Base-by-base conservation (phyloP, 257 asterid genomes). In the Euphrasia confusa region DNA sequence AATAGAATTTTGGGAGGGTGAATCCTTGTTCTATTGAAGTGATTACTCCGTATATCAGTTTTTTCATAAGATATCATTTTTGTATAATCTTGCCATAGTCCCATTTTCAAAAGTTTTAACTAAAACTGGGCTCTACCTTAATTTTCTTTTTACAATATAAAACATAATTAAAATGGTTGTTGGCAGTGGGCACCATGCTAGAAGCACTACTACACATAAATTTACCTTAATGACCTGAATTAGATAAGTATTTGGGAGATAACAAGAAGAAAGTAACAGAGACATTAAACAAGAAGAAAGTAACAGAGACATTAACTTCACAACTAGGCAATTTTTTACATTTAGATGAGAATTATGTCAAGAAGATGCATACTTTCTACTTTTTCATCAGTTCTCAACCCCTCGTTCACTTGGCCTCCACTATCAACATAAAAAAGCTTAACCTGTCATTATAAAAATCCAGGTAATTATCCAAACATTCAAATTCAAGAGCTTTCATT, bases 391-490 rank as follows among this genome's bases (percentile, higher is more conserved):
- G 99, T 93, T 50, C 97, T 89, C 65, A 93, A 65, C 74, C 99
- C 83, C 78, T 89, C 99, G 47, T 87, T 93, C 60, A 78, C 63
- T 78, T 92, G 89, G 83, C 59, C 83, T 72, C 99, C 99, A 74
- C 89, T 83, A 76, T 83, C 95, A 60, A 92, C 77, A 72, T 92
- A 97, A 50, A 97, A 97, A 44, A 92, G 89, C 80, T 92, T 97
- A 75, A 92, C 99, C 99, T 92, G 83, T 68, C 30, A 70, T 54
- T 67, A 66, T 68, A 35, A 62, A 17, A 60, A 10, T 45, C n/a
- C 49, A 54, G 4, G 5, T 54, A 14, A 30, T 28, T 14, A 58
- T 58, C 54, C 56, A 48, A 11, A 60, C 70, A 67, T 40, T 54
- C 24, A 63, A 40, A 55, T 24, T 49, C 56, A 52, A 64, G 45